Evolutionary conservation across 2,329 filamentous ascomycete genomes (phyloP).

Genomic region (Aspergillus luchuensis): DNA sequence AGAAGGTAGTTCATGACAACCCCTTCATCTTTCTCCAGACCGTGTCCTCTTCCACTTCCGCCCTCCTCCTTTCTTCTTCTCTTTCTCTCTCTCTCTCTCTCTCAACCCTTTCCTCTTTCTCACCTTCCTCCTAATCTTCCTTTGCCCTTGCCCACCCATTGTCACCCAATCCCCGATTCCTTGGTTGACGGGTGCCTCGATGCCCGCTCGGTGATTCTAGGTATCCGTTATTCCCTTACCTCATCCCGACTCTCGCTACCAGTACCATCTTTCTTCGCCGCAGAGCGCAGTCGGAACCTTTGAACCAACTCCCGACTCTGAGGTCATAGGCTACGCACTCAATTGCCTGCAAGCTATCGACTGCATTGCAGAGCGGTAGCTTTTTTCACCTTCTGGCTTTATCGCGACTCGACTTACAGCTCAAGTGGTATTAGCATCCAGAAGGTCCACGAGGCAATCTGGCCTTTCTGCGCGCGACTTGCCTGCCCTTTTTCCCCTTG

Average conservation of each 20-base stretch:
- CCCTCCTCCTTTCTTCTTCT: conserved; percentile 2
- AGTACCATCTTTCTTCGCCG: conserved; percentile 3
- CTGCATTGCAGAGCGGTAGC: not conserved
- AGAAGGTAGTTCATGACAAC: conserved; percentile 8
- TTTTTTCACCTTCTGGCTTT: not conserved
- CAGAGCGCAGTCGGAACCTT: conserved; percentile 9
- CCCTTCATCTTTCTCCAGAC: conserved; percentile 15
- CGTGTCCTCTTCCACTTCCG: conserved; percentile 21
- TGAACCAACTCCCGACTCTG: conserved; percentile 4
- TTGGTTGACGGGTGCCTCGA: conserved; percentile 20
- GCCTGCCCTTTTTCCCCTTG: conserved; percentile 14
- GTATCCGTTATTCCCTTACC: conserved; percentile 4
- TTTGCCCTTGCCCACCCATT: conserved; percentile 3
- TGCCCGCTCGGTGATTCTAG: conserved; percentile 23
- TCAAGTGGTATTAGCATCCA: conserved; percentile 7
- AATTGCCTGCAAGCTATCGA: not conserved
- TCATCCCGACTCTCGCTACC: conserved; percentile 6
- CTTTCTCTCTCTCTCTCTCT: conserved; percentile 5
- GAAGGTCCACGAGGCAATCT: conserved; percentile 20
- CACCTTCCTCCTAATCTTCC: not conserved
- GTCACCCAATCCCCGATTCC: conserved; percentile 8
- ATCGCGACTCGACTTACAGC: conserved; percentile 1
- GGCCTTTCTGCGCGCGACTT: conserved; percentile 22
- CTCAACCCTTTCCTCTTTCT: not conserved
- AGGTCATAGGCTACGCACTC: not conserved